phyloP scores from a whole-genome alignment of 768 basidiomycete genomes.

The Podaxis sp. region DNA sequence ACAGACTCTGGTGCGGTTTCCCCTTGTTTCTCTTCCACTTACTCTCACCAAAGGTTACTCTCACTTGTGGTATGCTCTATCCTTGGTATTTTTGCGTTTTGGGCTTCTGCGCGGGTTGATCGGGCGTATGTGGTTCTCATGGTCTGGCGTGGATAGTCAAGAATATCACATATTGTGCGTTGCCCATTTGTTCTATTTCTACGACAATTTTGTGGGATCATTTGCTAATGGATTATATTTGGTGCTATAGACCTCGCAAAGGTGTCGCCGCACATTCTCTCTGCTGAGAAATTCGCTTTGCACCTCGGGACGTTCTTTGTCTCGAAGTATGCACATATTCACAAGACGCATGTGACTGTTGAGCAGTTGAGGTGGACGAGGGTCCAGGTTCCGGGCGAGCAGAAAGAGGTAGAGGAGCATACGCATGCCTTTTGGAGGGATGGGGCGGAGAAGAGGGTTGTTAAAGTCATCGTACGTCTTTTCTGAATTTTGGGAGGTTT shows the following conservation, averaged over 20 bases:
- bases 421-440: conserved; percentile 84
- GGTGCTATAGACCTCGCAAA: conserved; percentile 73
- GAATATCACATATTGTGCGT: conserved; percentile 64
- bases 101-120: background rate
- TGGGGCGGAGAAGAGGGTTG: conserved; percentile 83
- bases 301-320: conserved; percentile 86
- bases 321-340: conserved; percentile 74
- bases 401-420: conserved; percentile 45
- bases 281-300: conserved; percentile 82
- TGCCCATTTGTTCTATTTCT: background rate
- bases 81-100: background rate
- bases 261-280: conserved; percentile 81
- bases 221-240: background rate
- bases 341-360: conserved; percentile 67
- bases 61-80: background rate
- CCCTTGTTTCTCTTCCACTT: background rate
- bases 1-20: conserved; percentile 80
- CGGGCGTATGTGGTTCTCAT: background rate
- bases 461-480: conserved; percentile 52
- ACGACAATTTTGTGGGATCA: background rate
- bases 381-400: conserved; percentile 50
- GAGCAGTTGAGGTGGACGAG: conserved; percentile 86
- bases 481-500: background rate
- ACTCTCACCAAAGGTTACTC: background rate
- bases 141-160: conserved; percentile 44